phyloP scores from a whole-genome alignment of 257 asterid genomes.

The Ocimum tenuiflorum region DNA sequence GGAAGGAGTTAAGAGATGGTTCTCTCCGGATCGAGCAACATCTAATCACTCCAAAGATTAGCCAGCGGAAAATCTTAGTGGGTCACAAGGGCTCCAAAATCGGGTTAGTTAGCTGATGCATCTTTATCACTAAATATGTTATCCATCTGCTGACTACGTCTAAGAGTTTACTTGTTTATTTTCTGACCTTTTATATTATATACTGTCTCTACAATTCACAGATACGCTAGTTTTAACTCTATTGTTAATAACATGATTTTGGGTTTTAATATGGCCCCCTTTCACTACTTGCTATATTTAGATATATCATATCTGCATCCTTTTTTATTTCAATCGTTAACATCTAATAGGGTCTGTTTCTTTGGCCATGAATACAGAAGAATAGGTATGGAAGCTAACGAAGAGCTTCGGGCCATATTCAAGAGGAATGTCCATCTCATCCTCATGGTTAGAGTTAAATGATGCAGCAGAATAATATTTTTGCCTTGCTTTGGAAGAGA shows the following conservation, averaged over 20 bases:
- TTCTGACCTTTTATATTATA: not conserved
- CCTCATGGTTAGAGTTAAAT: slow-evolving; percentile 72
- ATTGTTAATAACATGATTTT: too few relatives aligned
- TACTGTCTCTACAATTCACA: not conserved
- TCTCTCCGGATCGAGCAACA: slow-evolving; percentile 95
- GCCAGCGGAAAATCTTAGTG: slow-evolving; percentile 88
- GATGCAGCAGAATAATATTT: slow-evolving; percentile 16
- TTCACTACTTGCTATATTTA: not conserved
- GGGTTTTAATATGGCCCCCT: not conserved
- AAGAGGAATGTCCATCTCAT: slow-evolving; percentile 77
- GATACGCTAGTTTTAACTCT: not conserved
- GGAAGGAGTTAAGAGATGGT: slow-evolving; percentile 89
- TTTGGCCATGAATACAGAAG: too few relatives aligned
- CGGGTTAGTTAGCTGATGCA: slow-evolving; percentile 46
- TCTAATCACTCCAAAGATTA: slow-evolving; percentile 75
- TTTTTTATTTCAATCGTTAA: not conserved
- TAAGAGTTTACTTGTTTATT: not conserved
- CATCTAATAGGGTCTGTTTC: too few relatives aligned
- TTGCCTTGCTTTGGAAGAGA: slow-evolving; percentile 1
- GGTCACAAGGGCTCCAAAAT: slow-evolving; percentile 84
- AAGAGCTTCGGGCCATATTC: slow-evolving; percentile 77
- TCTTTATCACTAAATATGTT: not conserved
- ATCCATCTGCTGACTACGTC: not conserved
- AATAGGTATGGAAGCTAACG: slow-evolving; percentile 89
- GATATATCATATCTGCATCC: not conserved